Conservation (phyloP, 306 rosid genomes). For the Rosa multiflora region DNA sequence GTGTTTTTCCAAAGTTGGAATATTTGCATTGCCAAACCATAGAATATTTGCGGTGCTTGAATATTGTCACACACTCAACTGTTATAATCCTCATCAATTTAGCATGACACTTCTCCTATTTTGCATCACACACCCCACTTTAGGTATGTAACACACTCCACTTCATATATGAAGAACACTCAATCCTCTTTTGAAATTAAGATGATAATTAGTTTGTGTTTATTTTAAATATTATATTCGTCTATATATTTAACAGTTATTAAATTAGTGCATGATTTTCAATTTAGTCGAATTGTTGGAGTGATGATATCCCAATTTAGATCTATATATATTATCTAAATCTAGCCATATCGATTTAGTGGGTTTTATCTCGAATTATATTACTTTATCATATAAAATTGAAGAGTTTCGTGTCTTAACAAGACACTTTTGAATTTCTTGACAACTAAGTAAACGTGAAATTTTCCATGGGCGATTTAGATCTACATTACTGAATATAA, state of each 20-base stretch:
- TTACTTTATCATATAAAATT: not conserved
- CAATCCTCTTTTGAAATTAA: not conserved
- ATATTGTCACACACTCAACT: slow-evolving; percentile 1
- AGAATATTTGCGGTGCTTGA: not conserved
- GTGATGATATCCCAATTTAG: not conserved
- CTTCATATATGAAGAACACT: not conserved
- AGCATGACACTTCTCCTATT: not conserved
- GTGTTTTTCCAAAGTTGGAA: slow-evolving; percentile 9
- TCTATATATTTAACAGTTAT: not conserved
- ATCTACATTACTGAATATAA: too few species aligned
- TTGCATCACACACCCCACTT: slow-evolving; percentile 1
- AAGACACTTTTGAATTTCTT: not conserved
- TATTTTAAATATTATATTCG: not conserved
- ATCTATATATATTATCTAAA: not conserved
- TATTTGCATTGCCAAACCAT: not conserved
- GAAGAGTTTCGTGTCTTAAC: not conserved
- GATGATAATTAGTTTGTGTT: not conserved
- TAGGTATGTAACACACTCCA: not conserved
- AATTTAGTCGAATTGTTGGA: not conserved
- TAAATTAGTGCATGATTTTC: not conserved
- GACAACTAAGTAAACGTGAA: not conserved
- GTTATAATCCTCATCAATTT: not conserved
- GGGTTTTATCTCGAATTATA: not conserved
- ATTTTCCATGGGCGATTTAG: too few species aligned
- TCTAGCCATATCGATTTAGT: not conserved